Evolutionary conservation across 2,329 filamentous ascomycete species (phyloP), one percentile per base, ranked within the genome.

Genomic region (Arthrinium phaeospermum): DNA sequence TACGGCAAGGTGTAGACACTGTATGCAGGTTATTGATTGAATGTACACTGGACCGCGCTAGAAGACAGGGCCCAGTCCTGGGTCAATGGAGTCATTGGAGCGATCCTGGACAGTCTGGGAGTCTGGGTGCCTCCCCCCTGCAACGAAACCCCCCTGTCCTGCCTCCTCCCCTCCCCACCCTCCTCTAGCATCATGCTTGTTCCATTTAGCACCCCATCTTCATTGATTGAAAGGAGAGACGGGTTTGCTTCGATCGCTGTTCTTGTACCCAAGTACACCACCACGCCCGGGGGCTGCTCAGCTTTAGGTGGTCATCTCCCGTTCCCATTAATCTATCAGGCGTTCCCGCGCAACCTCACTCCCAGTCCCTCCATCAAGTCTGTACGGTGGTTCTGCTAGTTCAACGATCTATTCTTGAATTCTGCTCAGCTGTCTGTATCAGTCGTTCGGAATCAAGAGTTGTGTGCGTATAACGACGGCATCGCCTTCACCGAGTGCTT

Each of bases 301-400:
- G 57, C 57, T 61, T 61, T 61, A 37, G 53, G 53, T 61, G 53
- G 53, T 37, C 53, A 61, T 61, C 53, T 64, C 57, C 57, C 57
- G 57, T 64, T 64, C 57, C 57, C 57, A 64, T 64, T 64, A 41
- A 64, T 64, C 57, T 64, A 64, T 14, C 57, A 64, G 57, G 57
- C 57, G 34, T 64, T 64, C 57, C 57, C 57, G 57, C 57, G 57
- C 57, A 64, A 64, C 30, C 57, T 64, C 57, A n/a, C 57, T 64
- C 34, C 57, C 57, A 64, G 57, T 64, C 57, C 57, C 30, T 41
- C 57, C 22, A 24, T 41, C 34, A 64, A 64, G 57, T 64, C 13
- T 64, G 30, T 64, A 64, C 41, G 57, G 57, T 64, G 57, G 57
- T 64, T 41, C 57, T 64, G 57, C 57, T 64, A 64, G 57, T 64